These are phyloP conservation scores for Herpotrichia juniperi DNA, from an alignment of 2,329 filamentous ascomycete genomes.

Conservation along the genomic window DNA sequence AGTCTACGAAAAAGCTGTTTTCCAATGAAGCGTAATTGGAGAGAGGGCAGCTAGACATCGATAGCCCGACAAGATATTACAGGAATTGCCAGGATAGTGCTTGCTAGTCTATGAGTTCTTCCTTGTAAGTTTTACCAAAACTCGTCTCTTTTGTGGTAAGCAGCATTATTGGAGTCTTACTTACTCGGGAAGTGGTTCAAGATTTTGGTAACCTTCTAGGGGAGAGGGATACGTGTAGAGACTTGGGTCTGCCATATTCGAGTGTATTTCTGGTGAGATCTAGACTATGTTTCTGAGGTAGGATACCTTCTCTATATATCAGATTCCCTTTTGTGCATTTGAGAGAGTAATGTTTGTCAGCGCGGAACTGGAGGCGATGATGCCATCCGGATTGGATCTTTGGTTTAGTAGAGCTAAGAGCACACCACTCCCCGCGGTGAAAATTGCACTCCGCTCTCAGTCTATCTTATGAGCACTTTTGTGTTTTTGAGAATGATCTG, in stretches of 20 bases:
- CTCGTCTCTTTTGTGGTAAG: too few relatives aligned
- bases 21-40: too few relatives aligned
- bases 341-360: slow-evolving; percentile 28
- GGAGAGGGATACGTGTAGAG: slow-evolving; percentile 62
- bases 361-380: slow-evolving; percentile 31
- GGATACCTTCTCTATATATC: not conserved
- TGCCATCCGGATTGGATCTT: not conserved
- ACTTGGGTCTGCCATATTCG: slow-evolving; percentile 48
- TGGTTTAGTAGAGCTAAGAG: too few relatives aligned
- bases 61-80: too few relatives aligned
- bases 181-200: slow-evolving; percentile 59
- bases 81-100: too few relatives aligned
- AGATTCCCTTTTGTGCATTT: not conserved
- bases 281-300: not conserved
- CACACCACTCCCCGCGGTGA: too few relatives aligned
- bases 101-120: too few relatives aligned
- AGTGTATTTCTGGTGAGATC: not conserved
- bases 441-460: too few relatives aligned
- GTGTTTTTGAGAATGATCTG: too few relatives aligned
- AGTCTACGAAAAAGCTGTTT: not conserved
- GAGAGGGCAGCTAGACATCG: too few relatives aligned
- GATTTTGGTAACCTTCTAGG: slow-evolving; percentile 62
- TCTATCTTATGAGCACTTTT: too few relatives aligned
- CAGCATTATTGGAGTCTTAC: slow-evolving; percentile 8
- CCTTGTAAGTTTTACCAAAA: too few relatives aligned